Evolutionary conservation across 140 eudicot species (phyloP), one percentile per base, ranked within the genome.

Genomic region (Anethum foeniculum): DNA sequence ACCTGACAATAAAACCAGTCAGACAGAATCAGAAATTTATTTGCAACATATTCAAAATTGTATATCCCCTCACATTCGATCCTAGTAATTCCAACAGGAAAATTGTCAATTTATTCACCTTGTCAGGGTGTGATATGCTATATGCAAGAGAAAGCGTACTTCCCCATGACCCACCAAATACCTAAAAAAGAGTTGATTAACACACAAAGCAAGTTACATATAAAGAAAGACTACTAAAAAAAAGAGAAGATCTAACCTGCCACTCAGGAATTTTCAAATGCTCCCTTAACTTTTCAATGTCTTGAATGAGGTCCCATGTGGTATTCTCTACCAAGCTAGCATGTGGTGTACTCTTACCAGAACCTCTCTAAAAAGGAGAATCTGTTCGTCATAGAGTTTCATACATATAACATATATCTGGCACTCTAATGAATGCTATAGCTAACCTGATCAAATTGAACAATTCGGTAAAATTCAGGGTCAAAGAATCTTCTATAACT

Each of bases 151-250:
- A 85, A 77, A 95, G 94, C n/a, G 99, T 95, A 88, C 97, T 95
- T 87, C 99, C 99, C 99, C 99, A 95, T 78, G 99, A 95, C 76
- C 99, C 99, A 79, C 99, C 99, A 87, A 95, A 95, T 47, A 95
- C 99, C 99, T 92, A 83, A 71, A 82, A 69, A 77, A 73, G 77
- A 54, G 15, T 73, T 71, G 78, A 82, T 75, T 49, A 78, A 71
- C 39, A 74, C 15, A 81, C 8, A 44, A 77, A 82, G 76, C 18
- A 13, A 69, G 78, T 48, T 67, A 54, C 38, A 34, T 34, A n/a
- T 64, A 77, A 67, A 58, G 56, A 82, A 30, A 6, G 44, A 39
- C 51, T 48, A 58, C 19, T 34, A 71, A 1, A 65, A 21, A 21
- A 19, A 4, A 19, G 7, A 58, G 60, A 47, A 2, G 21, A 7